Base-by-base conservation (phyloP, 768 basidiomycete species). In the Suillus hirtellus region DNA sequence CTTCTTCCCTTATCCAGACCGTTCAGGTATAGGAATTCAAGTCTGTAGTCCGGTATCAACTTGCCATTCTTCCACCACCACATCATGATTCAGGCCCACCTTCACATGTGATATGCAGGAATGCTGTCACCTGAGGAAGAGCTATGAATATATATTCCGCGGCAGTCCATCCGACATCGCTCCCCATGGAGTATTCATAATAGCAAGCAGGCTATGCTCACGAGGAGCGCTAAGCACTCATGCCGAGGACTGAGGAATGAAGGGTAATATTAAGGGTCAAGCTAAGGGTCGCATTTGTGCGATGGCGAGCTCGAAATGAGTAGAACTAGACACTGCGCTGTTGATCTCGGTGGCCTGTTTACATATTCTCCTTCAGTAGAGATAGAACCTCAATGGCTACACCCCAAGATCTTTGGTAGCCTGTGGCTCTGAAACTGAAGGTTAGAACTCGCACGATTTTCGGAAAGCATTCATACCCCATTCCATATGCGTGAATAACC, bases 401-500 rank as follows among this genome's bases (percentile, higher is more conserved):
- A n/a, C 81, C 80, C 80, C 81, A 82, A 8, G 79, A 81, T 37
- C 67, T 68, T 63, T 80, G 78, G 65, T 79, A 81, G n/a, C 80
- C 80, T 46, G 72, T 72, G 19, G 69, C 52, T 19, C 78, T 78
- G 60, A 35, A 31, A 40, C 64, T 66, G 17, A 19, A 60, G 65
- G 65, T 21, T 15, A 72, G 61, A 56, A 68, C 70, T 34, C 15
- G 7, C 67, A 64, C 12, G 2, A 35, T 21, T 12, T 14, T 10
- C 1, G 40, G 35, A 35, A 6, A 54, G 5, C 2, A 47, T 4
- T 64, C 80, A 59, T 40, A 82, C 82, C 86, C 86, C 40, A 87
- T 83, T 10, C 86, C 86, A 71, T 88, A 88, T 37, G 85, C 84
- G 71, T 88, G 86, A 19, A 86, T 77, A 2, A 86, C 80, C n/a